Conservation (phyloP, 176 grass and related monocot species). For the Oryza officinalis region DNA sequence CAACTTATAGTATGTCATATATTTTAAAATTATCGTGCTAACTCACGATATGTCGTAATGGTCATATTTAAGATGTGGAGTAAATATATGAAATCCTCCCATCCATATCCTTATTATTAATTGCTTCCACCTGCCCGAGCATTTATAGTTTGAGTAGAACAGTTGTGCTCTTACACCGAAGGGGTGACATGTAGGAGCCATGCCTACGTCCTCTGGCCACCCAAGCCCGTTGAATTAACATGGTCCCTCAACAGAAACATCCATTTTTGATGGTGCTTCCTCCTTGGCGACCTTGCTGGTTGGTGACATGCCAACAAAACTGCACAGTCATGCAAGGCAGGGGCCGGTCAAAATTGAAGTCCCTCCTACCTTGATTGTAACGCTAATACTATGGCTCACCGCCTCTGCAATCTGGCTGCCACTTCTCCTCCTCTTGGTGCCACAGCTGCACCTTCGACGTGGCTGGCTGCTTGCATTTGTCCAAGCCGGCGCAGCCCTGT, state of each 20-base stretch:
- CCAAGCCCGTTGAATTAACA: background rate
- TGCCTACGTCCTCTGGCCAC: background rate
- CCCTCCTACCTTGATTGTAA: background rate
- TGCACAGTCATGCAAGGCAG: background rate
- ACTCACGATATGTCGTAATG: background rate
- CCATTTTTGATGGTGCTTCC: slow-evolving; percentile 24
- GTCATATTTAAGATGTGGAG: background rate
- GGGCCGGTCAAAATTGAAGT: background rate
- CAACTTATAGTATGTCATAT: too few relatives aligned
- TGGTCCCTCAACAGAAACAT: background rate
- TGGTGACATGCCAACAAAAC: slow-evolving; percentile 26
- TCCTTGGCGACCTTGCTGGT: background rate
- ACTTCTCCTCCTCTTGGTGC: background rate
- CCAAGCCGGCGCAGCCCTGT: slow-evolving; percentile 4
- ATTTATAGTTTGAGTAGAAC: background rate
- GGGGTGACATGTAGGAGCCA: background rate
- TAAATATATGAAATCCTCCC: background rate
- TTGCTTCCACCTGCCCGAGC: background rate
- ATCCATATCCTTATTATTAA: background rate
- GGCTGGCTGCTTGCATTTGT: background rate
- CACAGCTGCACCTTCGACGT: background rate
- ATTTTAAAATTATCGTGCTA: background rate
- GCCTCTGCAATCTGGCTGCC: slow-evolving; percentile 15
- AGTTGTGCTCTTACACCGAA: background rate
- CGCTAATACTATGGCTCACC: slow-evolving; percentile 12